These are phyloP conservation scores for Physcomitrellopsis africana DNA, from an alignment of 225 moss, liverwort and hornwort species.

Conservation along the genomic window DNA sequence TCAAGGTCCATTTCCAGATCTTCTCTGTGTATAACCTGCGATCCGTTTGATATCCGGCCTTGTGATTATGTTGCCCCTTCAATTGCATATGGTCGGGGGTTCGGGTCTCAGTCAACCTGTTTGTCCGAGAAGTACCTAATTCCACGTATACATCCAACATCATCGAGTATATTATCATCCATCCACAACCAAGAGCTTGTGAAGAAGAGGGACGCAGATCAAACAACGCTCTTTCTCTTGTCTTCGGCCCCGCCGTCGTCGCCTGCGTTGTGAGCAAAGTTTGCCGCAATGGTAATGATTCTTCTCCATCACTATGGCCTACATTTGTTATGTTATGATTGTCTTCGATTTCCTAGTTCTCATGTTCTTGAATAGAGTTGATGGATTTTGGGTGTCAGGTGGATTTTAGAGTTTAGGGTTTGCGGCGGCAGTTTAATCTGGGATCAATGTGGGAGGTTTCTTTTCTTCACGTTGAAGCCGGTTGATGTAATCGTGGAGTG, in stretches of 20 bases:
- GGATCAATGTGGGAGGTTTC: neutral
- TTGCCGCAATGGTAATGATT: constrained; percentile 32
- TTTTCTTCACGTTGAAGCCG: neutral
- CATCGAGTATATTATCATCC: neutral
- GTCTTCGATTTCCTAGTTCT: no score
- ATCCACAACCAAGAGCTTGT: neutral
- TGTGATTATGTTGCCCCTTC: no score
- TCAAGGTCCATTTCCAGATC: no score
- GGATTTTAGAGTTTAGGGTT: constrained; percentile 19
- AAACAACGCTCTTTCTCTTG: fast-evolving
- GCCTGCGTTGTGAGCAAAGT: neutral
- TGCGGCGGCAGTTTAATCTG: neutral
- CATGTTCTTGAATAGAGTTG: neutral
- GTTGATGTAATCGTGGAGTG: no score
- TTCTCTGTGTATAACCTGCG: no score
- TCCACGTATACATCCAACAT: no score
- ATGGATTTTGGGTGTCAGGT: neutral
- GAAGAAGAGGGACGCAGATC: constrained; percentile 4
- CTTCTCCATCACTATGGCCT: neutral
- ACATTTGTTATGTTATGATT: neutral
- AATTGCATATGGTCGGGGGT: no score
- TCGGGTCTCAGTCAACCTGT: no score
- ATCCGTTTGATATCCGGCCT: no score
- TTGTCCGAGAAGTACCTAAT: no score
- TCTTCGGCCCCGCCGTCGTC: constrained; percentile 41